Base-by-base conservation (phyloP, 2,329 filamentous ascomycete species). In the Penicillium sp. region DNA sequence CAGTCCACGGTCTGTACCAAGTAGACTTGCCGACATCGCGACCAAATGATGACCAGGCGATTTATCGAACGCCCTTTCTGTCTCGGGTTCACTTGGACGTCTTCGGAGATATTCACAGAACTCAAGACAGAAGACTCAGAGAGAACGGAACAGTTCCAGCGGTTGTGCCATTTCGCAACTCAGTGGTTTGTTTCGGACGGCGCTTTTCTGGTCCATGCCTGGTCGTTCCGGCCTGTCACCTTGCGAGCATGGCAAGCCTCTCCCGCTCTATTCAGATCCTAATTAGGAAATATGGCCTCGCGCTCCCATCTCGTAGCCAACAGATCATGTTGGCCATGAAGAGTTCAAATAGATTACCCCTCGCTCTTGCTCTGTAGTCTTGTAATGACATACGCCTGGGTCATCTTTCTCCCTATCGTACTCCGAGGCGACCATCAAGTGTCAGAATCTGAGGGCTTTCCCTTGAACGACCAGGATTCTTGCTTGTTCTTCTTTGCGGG, bases 261-360 rank as follows among this genome's bases (percentile, higher is more conserved):
- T 32, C 25, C 41, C 41, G 41, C 26, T 46, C 49, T 59, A 59
- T 59, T 52, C 43, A 56, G 18, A 48, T 44, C 55, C 45, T 13
- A 51, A 54, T 54, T 24, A 33, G 47, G 56, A 47, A 43, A 47
- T 18, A 33, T 36, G 34, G 35, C 34, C 25, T 39, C 13, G n/a
- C 32, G 29, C 45, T 48, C 39, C 35, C 39, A 38, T 41, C 42
- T 43, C 27, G 32, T 37, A 26, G 34, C 36, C 50, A 33, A 29
- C 41, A 48, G 43, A 26, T 28, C 43, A 49, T 49, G 34, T 35
- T 29, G 41, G 7, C 26, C 13, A n/a, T 27, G n/a, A 33, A 51
- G 35, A 33, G 42, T 44, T 47, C 37, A 53, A 53, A 53, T 44
- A 28, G 40, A 45, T 39, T 9, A 18, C 34, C 9, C 39, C 52